Percentiles rank a stretch among this genome's conserved stretches.
Evolutionary conservation across 352 stramenopile species (phyloP).

Genomic region (Pythium diclinum): DNA sequence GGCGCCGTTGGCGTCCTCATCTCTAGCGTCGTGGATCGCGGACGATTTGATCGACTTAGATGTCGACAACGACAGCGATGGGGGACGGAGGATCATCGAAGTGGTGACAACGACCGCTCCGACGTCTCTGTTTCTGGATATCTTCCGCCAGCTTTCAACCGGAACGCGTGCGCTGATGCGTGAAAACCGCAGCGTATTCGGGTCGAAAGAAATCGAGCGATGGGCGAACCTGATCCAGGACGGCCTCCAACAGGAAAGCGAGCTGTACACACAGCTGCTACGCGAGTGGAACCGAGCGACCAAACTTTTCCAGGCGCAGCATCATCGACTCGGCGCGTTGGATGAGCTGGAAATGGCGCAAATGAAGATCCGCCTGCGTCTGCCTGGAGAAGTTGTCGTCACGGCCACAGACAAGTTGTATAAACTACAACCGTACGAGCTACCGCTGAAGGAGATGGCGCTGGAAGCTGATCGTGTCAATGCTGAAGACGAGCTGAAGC

Average conservation of each 20-base stretch:
- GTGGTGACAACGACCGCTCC: constrained; percentile 13
- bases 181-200: constrained; percentile 5
- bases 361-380: constrained; percentile 55
- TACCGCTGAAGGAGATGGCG: constrained; percentile 35
- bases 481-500: constrained; percentile 40
- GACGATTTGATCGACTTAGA: constrained; percentile 15
- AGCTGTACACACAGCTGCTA: constrained; percentile 47
- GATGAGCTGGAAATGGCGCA: constrained; percentile 81
- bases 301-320: constrained; percentile 66
- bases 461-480: constrained; percentile 47
- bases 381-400: constrained; percentile 38
- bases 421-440: constrained; percentile 46
- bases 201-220: neutral
- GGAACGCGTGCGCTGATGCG: constrained; percentile 24
- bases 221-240: constrained; percentile 24
- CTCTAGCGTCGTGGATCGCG: constrained; percentile 4
- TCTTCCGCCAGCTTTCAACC: constrained; percentile 55
- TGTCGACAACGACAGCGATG: neutral
- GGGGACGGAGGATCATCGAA: neutral
- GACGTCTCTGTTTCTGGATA: constrained; percentile 41
- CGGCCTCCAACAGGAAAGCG: constrained; percentile 39
- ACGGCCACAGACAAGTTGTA: constrained; percentile 47
- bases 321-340: constrained; percentile 62
- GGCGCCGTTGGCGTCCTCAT: neutral
- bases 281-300: constrained; percentile 53